Base-by-base conservation (phyloP, 176 grass and related monocot genomes). In the Carex pumila region DNA sequence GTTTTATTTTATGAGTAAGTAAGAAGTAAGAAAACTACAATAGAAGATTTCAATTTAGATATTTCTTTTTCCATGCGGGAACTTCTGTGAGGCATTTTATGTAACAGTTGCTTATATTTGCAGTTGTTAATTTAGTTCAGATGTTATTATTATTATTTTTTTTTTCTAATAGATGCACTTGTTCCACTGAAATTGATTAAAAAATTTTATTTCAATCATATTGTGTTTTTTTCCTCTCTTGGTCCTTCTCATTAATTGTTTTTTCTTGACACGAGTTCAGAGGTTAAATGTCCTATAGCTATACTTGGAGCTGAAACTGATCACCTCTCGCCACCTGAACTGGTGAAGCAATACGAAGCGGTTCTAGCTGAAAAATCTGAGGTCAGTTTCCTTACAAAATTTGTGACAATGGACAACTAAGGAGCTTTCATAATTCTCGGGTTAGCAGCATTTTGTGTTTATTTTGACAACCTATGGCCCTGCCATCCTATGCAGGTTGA, bases 261-360 rank as follows among this genome's bases (percentile, higher is more conserved):
- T 13, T 0, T 36, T 5, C 31, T 67, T 67, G 30, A 21, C 36
- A 81, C 41, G 83, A 61, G 61, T 53, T 57, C 85, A 92, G 93
- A 89, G 85, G 71, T 92, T 22, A 92, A 87, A 71, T 92, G 90
- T 67, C 87, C 93, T 4, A 87, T 92, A 1, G 74, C 93, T 84
- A 49, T 95, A 84, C 88, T 95, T 71, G 93, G 90, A 84, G 93
- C 92, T 64, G 92, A 94, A 87, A 87, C 36, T 30, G 92, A 94
- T 84, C 72, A 57, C 2, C 55, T 69, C 53, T 84, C 90, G 61
- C 93, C 93, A 65, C 90, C 90, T 66, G 79, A 85, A 81, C 50
- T 92, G 58, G 67, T 95, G 1, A 95, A 95, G 82, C 85, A 95
- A 66, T 95, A 90, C 6, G 87, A 95, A 55, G 86, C 89, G 61